Percentiles rank a stretch among this genome's conserved stretches.
Evolutionary conservation across 2,329 filamentous ascomycete genomes (phyloP).

Genomic region (Cordyceps farinosa): DNA sequence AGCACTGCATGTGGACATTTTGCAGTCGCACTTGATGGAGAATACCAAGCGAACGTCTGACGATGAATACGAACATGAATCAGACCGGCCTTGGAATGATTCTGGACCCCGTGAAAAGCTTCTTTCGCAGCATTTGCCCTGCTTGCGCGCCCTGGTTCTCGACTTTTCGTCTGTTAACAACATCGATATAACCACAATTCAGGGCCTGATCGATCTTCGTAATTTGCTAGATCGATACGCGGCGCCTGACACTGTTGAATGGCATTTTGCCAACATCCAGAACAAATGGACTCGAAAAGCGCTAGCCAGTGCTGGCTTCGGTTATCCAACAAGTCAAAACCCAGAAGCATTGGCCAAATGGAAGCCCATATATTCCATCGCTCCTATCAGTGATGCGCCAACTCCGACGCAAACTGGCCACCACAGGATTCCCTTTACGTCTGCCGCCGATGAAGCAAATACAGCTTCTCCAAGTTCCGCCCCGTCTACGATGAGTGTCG

Average conservation of each 20-base stretch:
- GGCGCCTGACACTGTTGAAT: conserved; percentile 44
- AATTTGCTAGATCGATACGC: conserved; percentile 53
- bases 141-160: conserved; percentile 52
- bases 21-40: conserved; percentile 38
- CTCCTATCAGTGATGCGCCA: conserved; percentile 21
- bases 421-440: background rate
- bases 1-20: conserved; percentile 42
- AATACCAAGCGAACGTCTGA: conserved; percentile 39
- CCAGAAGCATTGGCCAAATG: conserved; percentile 28
- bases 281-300: conserved; percentile 57
- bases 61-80: conserved; percentile 34
- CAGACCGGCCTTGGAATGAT: conserved; percentile 55
- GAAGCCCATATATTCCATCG: conserved; percentile 34
- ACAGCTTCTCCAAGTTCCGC: conserved; percentile 6
- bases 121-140: conserved; percentile 35
- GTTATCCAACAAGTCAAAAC: conserved; percentile 37
- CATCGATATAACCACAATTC: conserved; percentile 55
- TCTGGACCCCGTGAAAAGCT: conserved; percentile 35
- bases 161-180: conserved; percentile 57
- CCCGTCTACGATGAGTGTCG: background rate
- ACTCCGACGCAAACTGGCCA: background rate
- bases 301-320: conserved; percentile 54
- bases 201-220: conserved; percentile 54
- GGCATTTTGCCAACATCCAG: conserved; percentile 52
- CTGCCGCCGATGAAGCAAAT: conserved; percentile 20